Percentiles rank a stretch among this genome's conserved stretches.
Evolutionary conservation across 1,284 basidiomycete genomes (phyloP).

Genomic region (Puccinia triticina): DNA sequence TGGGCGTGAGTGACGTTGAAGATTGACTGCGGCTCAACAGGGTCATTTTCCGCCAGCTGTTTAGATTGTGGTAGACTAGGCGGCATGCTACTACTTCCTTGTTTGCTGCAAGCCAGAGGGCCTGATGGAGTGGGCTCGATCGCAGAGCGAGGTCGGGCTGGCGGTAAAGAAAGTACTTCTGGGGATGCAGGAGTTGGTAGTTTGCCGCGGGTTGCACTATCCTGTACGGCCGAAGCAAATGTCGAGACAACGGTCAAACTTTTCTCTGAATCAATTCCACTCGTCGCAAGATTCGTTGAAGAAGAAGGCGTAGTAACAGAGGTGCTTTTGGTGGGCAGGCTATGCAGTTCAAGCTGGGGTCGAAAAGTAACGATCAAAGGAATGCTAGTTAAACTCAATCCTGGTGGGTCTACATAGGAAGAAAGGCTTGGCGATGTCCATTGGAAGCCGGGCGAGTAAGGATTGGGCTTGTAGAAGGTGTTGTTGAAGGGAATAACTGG

Average conservation of each 20-base stretch:
- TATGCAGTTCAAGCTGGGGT: conserved; percentile 4
- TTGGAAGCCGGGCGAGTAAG: conserved; percentile 20
- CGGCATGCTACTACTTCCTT: neutral
- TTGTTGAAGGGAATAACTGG: neutral
- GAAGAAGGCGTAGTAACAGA: neutral
- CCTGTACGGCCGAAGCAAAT: neutral
- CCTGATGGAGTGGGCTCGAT: neutral
- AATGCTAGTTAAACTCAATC: neutral
- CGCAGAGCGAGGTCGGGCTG: neutral
- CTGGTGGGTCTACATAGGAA: neutral
- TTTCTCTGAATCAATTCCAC: neutral
- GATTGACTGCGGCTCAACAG: neutral
- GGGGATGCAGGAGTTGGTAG: neutral
- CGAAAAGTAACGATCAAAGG: conserved; percentile 6
- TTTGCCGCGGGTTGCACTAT: neutral
- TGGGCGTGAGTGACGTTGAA: conserved; percentile 33
- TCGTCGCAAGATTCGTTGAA: neutral
- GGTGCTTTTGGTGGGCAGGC: neutral
- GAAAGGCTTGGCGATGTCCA: neutral
- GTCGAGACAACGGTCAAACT: neutral
- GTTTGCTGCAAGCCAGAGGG: neutral
- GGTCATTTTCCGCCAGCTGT: neutral
- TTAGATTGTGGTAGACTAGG: neutral
- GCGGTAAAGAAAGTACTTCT: neutral
- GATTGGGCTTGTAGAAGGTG: conserved; percentile 10